phyloP scores from a whole-genome alignment of 345 rosid genomes.

The Durio zibethinus region DNA sequence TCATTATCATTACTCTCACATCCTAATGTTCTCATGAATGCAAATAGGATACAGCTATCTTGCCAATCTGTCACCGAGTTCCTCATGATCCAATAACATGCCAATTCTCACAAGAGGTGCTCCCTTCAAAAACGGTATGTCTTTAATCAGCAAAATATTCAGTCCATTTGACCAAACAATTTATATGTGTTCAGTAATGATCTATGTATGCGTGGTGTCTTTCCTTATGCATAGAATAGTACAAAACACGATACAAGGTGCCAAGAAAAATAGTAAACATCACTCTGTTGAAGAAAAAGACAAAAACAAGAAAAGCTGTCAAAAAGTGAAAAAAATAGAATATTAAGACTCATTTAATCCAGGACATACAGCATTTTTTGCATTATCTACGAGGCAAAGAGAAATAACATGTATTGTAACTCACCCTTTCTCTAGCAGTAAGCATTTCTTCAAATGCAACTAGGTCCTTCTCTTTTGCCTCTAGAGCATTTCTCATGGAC shows the following conservation, averaged over 20 bases:
- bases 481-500: constrained; percentile 37
- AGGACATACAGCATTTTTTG: not conserved
- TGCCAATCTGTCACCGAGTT: not conserved
- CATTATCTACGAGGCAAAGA: not conserved
- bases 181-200: not conserved
- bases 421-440: constrained; percentile 65
- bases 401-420: constrained; percentile 13
- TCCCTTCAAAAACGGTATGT: not conserved
- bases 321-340: not conserved
- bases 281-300: not conserved
- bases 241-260: not conserved
- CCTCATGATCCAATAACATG: not conserved
- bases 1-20: not conserved
- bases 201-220: not conserved
- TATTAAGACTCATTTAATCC: not conserved
- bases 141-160: not conserved
- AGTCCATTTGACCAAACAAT: not conserved
- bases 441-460: constrained; percentile 64
- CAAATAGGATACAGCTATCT: not conserved
- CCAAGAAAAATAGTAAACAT: not conserved
- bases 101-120: not conserved
- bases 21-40: not conserved
- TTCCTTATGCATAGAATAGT: not conserved
- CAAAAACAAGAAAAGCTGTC: not conserved
- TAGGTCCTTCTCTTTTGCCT: constrained; percentile 55